Percentiles rank a stretch among this genome's conserved stretches.
These are phyloP conservation scores for Ophiosphaerella narmari DNA, from an alignment of 2,329 filamentous ascomycete genomes.

Conservation along the genomic window DNA sequence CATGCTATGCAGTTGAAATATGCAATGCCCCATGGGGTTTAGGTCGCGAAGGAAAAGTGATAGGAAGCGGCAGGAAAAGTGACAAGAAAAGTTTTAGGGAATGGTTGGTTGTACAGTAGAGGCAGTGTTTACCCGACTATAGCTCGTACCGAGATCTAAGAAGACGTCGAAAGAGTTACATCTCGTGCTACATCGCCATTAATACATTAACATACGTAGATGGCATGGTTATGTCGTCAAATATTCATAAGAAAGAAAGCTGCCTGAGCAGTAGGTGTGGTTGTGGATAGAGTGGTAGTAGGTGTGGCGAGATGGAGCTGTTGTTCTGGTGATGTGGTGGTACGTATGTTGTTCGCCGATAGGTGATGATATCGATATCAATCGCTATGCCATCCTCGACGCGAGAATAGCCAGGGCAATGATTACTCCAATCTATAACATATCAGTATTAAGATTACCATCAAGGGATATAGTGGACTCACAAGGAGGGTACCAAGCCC, in stretches of 20 bases:
- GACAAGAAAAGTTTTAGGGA: conserved; percentile 3
- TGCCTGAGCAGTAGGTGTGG: conserved; percentile 2
- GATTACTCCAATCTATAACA: conserved; percentile 26
- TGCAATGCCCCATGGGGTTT: conserved; percentile 5
- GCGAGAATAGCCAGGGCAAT: conserved; percentile 42
- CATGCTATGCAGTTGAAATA: conserved; percentile 29
- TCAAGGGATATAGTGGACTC: conserved; percentile 35
- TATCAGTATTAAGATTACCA: conserved; percentile 13
- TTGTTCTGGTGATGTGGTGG: not conserved
- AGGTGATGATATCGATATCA: conserved; percentile 3
- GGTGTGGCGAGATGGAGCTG: conserved; percentile 3
- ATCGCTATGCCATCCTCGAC: conserved; percentile 36
- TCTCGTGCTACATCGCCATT: conserved; percentile 22
- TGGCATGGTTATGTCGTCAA: conserved; percentile 29
- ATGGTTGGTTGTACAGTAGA: conserved; percentile 23
- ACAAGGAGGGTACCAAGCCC: conserved; percentile 62
- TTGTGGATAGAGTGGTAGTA: not conserved
- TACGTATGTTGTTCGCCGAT: conserved; percentile 4
- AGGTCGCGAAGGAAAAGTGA: not conserved
- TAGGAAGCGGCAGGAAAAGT: conserved; percentile 1
- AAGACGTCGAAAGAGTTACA: conserved; percentile 24
- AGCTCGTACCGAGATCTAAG: conserved; percentile 18
- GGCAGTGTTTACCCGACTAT: conserved; percentile 21
- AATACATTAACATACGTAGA: conserved; percentile 39
- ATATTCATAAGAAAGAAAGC: conserved; percentile 26